Evolutionary conservation across 2,329 filamentous ascomycete species (phyloP).

Genomic region (Ilyonectria destructans): DNA sequence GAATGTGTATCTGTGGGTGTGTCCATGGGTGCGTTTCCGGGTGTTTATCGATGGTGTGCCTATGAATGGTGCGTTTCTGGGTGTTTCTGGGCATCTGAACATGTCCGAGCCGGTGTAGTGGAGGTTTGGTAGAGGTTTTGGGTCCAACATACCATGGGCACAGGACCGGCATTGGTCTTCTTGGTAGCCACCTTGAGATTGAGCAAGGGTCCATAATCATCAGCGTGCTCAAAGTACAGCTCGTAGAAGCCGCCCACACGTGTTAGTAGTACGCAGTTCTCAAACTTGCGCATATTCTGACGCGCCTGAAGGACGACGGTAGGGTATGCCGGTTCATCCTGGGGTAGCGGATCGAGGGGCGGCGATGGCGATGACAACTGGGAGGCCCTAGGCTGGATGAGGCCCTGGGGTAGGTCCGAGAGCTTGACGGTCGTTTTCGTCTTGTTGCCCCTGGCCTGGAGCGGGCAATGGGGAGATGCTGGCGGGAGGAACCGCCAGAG

Average conservation of each 20-base stretch:
- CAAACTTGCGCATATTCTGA: constrained; percentile 91
- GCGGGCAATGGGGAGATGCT: constrained; percentile 38
- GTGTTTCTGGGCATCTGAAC: constrained; percentile 2
- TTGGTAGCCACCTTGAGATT: constrained; percentile 90
- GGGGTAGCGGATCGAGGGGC: constrained; percentile 52
- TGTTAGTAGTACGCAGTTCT: constrained; percentile 91
- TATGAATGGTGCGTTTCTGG: neutral
- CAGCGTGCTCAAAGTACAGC: constrained; percentile 96
- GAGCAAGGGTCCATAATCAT: constrained; percentile 87
- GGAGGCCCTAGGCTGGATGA: constrained; percentile 50
- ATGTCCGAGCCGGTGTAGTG: constrained; percentile 28
- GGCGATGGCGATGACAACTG: constrained; percentile 24
- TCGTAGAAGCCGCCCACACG: constrained; percentile 98
- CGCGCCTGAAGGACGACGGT: constrained; percentile 90
- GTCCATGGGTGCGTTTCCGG: neutral
- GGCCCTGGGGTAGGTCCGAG: constrained; percentile 72
- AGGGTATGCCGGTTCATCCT: constrained; percentile 76
- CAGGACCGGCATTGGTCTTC: constrained; percentile 82
- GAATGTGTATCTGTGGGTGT: neutral
- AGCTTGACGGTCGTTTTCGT: constrained; percentile 69
- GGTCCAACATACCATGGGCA: constrained; percentile 81
- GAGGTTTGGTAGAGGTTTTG: constrained; percentile 33
- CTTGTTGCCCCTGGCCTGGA: constrained; percentile 66
- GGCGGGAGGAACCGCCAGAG: constrained; percentile 43
- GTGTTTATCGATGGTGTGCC: neutral